phyloP scores from a whole-genome alignment of 805 yeast species.

The Wickerhamiella cacticola region DNA sequence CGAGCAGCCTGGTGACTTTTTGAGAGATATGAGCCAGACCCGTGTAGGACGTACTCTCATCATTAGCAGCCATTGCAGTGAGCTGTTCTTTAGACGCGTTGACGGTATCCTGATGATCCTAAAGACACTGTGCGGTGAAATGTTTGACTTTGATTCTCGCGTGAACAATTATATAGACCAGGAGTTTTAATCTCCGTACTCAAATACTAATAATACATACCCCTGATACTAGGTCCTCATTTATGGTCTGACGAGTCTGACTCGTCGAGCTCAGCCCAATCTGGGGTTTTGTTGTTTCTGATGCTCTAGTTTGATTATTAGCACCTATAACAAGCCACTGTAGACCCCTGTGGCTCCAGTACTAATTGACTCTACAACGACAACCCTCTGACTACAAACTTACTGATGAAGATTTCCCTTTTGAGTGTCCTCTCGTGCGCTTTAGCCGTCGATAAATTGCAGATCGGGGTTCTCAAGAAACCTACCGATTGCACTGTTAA shows the following conservation, averaged over 20 bases:
- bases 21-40: background rate
- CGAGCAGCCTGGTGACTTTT: background rate
- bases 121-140: conserved; percentile 10
- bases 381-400: no score
- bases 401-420: background rate
- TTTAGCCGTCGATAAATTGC: conserved; percentile 20
- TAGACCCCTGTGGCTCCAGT: no score
- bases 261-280: no score
- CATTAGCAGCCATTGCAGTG: background rate
- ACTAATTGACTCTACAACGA: no score
- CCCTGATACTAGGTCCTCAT: background rate
- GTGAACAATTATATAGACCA: background rate
- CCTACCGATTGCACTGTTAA: conserved; percentile 44
- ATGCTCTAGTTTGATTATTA: no score
- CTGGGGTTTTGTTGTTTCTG: no score
- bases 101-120: conserved; percentile 5
- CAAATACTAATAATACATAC: no score
- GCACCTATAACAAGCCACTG: no score
- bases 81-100: conserved; percentile 4
- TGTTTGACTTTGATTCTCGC: conserved; percentile 8
- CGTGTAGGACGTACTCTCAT: background rate
- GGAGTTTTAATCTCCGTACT: background rate
- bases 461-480: conserved; percentile 34
- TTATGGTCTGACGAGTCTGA: background rate
- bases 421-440: background rate